Conservation (phyloP, 2,329 filamentous ascomycete species). For the Pseudopithomyces chartarum region DNA sequence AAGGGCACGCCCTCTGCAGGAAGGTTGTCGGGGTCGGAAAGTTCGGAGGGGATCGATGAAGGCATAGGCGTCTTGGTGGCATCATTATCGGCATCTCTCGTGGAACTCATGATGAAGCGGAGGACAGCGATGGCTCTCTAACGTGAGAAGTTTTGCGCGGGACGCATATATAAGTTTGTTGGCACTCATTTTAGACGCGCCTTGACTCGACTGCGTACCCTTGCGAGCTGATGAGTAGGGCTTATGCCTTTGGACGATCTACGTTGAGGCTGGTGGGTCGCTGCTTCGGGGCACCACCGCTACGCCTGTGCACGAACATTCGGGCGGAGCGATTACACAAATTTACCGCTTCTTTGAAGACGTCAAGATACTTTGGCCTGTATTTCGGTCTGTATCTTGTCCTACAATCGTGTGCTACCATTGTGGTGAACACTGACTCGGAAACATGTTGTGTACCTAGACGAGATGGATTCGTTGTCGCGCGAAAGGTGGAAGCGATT, state of each 20-base stretch:
- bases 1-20: not conserved
- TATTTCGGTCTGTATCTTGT: not conserved
- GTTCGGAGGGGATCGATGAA: not conserved
- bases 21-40: not conserved
- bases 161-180: conserved; percentile 1
- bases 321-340: not conserved
- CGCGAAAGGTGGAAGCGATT: not conserved
- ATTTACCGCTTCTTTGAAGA: too few relatives aligned
- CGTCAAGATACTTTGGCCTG: too few relatives aligned
- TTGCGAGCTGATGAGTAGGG: conserved; percentile 7
- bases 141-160: not conserved
- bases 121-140: not conserved
- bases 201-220: conserved; percentile 3
- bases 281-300: not conserved
- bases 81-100: not conserved
- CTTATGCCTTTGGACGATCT: conserved; percentile 3
- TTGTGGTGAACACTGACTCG: not conserved
- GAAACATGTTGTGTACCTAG: not conserved
- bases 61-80: not conserved
- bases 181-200: not conserved
- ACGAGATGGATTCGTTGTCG: not conserved
- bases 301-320: not conserved
- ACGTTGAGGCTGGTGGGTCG: conserved; percentile 8
- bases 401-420: not conserved
- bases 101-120: not conserved